Base-by-base conservation (phyloP, 331 rosid species). In the Cydonia oblonga region DNA sequence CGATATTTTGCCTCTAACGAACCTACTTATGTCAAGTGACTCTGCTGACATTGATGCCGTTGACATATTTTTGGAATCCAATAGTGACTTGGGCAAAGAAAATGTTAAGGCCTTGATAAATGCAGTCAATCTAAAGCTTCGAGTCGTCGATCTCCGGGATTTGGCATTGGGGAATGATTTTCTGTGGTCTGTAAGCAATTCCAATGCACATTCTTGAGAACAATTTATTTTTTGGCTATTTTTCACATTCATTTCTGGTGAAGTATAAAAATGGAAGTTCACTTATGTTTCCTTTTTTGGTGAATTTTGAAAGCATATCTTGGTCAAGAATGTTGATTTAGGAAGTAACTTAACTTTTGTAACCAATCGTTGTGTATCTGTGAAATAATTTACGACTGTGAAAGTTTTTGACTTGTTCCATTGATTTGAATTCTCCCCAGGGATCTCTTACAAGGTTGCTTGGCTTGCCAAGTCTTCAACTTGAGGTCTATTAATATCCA, bases 401-500 rank as follows among this genome's bases (percentile, higher is more conserved):
- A 12, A 9, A 11, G 51, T 6, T 68, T 33, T 2, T 25, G 38
- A 40, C 72, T 54, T 56, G n/a, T 68, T 61, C 9, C 19, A 14
- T 53, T 77, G 62, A 68, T 68, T 68, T 59, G 49, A 15, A 52
- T 60, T 76, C 38, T 68, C 54, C 22, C 24, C 28, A 69, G 80
- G 75, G 80, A 76, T 69, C 65, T 76, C 25, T 76, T 35, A 46
- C 75, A 63, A 53, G 80, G 71, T 61, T 66, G 75, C 20, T 69
- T 69, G 44, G 71, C 56, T 62, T 76, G 75, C 75, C 75, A 76
- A 38, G 71, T 76, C 24, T 51, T 76, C 56, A 76, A 76, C 75
- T 69, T 76, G 73, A 62, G 71, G 66, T 61, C 70, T 62, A 49
- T 52, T 28, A 75, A 69, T 62, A 51, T 76, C 54, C 70, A 69